These are phyloP conservation scores for Melanopsichium pennsylvanicum DNA, from an alignment of 1,284 basidiomycete genomes.

Conservation along the genomic window DNA sequence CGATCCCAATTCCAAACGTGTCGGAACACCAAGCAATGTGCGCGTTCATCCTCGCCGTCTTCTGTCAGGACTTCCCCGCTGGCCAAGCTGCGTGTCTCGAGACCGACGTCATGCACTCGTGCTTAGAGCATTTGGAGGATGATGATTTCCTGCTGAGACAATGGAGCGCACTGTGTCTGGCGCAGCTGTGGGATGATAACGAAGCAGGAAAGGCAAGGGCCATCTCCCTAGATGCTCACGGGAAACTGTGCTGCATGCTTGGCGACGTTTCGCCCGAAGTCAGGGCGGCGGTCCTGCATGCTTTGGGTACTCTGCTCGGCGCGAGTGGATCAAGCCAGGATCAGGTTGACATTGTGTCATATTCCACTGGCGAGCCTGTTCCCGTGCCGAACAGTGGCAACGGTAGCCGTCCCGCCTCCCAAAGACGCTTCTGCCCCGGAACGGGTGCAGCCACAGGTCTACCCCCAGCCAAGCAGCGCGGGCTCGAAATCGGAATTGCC, in stretches of 20 bases:
- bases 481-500: constrained; percentile 71
- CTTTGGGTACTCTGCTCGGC: constrained; percentile 91
- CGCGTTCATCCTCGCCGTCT: constrained; percentile 92
- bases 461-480: constrained; percentile 75
- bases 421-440: constrained; percentile 73
- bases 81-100: constrained; percentile 87
- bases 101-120: constrained; percentile 87
- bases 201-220: constrained; percentile 89
- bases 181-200: constrained; percentile 91
- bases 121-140: constrained; percentile 81
- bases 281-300: constrained; percentile 86
- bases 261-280: constrained; percentile 92
- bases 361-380: constrained; percentile 20
- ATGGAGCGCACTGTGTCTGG: constrained; percentile 92
- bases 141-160: constrained; percentile 91
- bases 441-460: constrained; percentile 83
- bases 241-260: constrained; percentile 82
- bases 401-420: constrained; percentile 7
- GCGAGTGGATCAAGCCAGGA: constrained; percentile 73
- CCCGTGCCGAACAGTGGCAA: constrained; percentile 8
- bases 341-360: constrained; percentile 48
- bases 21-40: constrained; percentile 99
- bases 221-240: constrained; percentile 82
- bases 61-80: constrained; percentile 84
- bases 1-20: constrained; percentile 78